phyloP scores from a whole-genome alignment of 495 filamentous ascomycete species.

The Apiosordaria backusii region DNA sequence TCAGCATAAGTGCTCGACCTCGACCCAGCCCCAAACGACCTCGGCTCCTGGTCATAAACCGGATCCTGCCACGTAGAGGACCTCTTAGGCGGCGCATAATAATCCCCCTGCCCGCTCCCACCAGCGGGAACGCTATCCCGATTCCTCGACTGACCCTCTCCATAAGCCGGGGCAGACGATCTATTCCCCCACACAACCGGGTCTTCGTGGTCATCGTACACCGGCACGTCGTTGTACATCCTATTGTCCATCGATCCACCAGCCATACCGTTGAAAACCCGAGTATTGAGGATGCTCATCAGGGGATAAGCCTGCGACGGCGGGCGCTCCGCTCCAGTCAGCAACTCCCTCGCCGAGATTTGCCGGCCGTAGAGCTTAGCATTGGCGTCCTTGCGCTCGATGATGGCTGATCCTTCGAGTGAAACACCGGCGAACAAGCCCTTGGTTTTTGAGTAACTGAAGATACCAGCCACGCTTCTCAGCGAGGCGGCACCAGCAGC shows the following conservation, averaged over 20 bases:
- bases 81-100: constrained; percentile 50
- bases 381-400: constrained; percentile 94
- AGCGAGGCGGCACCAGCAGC: constrained; percentile 91
- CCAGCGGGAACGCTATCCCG: constrained; percentile 41
- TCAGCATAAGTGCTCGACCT: constrained; percentile 40
- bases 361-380: constrained; percentile 87
- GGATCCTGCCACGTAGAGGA: constrained; percentile 87
- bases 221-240: constrained; percentile 94
- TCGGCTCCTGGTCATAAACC: constrained; percentile 66
- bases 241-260: constrained; percentile 48
- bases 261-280: constrained; percentile 69
- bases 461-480: constrained; percentile 84
- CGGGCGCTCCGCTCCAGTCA: constrained; percentile 71
- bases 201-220: constrained; percentile 86
- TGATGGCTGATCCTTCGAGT: constrained; percentile 82
- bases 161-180: constrained; percentile 66
- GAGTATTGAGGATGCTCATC: constrained; percentile 76
- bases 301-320: constrained; percentile 81
- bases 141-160: constrained; percentile 60
- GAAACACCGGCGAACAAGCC: constrained; percentile 94
- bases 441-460: constrained; percentile 96
- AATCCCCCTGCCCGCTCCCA: neutral
- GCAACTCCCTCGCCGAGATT: constrained; percentile 75
- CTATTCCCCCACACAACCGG: constrained; percentile 90
- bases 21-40: constrained; percentile 47